A percentile compares a stretch with the other conserved stretches of the same genome.
phyloP scores from a whole-genome alignment of 2,329 filamentous ascomycete genomes.

The Penicillium brasilianum region DNA sequence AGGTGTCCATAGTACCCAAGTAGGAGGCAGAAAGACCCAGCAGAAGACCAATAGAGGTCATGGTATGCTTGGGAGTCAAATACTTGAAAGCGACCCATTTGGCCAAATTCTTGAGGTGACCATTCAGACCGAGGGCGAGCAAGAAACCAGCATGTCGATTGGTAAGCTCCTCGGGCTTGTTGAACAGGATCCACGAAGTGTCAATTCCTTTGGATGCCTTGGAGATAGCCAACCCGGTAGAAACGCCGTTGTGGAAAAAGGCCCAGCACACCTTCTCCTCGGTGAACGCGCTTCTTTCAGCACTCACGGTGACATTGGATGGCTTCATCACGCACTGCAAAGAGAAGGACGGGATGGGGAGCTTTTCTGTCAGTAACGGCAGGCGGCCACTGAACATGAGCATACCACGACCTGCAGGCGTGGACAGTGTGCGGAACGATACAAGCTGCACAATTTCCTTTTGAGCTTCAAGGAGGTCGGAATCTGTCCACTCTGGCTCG shows the following conservation, averaged over 20 bases:
- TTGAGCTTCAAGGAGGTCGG: conserved; percentile 87
- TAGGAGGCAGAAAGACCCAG: conserved; percentile 92
- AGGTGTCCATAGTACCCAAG: conserved; percentile 93
- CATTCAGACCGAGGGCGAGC: conserved; percentile 87
- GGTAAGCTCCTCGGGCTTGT: conserved; percentile 89
- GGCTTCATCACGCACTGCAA: conserved; percentile 91
- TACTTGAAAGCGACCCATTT: conserved; percentile 99
- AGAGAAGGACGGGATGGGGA: conserved; percentile 87
- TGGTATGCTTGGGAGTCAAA: conserved; percentile 97
- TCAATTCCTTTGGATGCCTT: conserved; percentile 90
- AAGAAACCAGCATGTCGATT: conserved; percentile 97
- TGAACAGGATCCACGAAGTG: conserved; percentile 98
- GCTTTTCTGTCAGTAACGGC: conserved; percentile 89
- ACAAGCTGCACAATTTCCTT: conserved; percentile 87
- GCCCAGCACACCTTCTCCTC: conserved; percentile 99
- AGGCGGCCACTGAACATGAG: conserved; percentile 86
- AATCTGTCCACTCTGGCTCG: conserved; percentile 79
- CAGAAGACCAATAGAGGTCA: conserved; percentile 97
- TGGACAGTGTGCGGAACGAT: conserved; percentile 83
- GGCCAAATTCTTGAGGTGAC: conserved; percentile 88
- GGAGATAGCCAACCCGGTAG: conserved; percentile 90
- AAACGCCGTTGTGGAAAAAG: conserved; percentile 95
- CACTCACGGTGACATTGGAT: conserved; percentile 88
- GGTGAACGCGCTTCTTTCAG: conserved; percentile 82
- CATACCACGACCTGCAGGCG: conserved; percentile 84